These are phyloP conservation scores for Fragaria nilgerrensis DNA, from an alignment of 306 rosid species.

Conservation along the genomic window DNA sequence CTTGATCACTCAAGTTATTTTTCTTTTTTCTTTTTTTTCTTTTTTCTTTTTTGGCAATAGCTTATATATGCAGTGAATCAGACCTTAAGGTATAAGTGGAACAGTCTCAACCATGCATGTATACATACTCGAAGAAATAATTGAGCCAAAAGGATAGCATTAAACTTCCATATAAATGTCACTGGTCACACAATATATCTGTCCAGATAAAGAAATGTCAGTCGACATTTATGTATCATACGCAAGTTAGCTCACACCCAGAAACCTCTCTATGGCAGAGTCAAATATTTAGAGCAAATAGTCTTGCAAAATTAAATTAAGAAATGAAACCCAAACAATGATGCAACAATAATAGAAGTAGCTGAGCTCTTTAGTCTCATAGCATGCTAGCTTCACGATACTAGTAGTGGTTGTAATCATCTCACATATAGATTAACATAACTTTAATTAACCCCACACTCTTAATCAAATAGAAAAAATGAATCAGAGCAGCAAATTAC, in stretches of 20 bases:
- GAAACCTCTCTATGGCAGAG: neutral
- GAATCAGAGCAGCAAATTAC: neutral
- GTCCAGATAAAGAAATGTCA: neutral
- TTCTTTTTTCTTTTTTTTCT: too few species aligned
- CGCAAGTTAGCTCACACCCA: conserved; percentile 2
- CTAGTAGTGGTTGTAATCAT: conserved; percentile 55
- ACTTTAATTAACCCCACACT: conserved; percentile 22
- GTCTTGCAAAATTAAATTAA: neutral
- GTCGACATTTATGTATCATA: neutral
- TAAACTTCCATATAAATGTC: neutral
- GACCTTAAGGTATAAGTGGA: neutral
- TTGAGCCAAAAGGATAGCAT: neutral
- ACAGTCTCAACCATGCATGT: neutral
- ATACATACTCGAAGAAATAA: neutral
- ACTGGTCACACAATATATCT: neutral
- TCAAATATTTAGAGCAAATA: conserved; percentile 5
- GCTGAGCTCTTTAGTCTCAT: conserved; percentile 2
- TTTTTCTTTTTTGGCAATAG: too few species aligned
- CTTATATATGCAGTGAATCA: neutral
- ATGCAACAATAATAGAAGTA: conserved; percentile 47
- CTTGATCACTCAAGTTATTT: too few species aligned
- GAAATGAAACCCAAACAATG: conserved; percentile 28
- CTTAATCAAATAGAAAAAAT: neutral
- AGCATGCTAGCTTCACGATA: conserved; percentile 31
- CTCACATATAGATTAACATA: conserved; percentile 30